Evolutionary conservation across 129 eudicot species (phyloP).

Genomic region (Chrysanthemum seticuspe): DNA sequence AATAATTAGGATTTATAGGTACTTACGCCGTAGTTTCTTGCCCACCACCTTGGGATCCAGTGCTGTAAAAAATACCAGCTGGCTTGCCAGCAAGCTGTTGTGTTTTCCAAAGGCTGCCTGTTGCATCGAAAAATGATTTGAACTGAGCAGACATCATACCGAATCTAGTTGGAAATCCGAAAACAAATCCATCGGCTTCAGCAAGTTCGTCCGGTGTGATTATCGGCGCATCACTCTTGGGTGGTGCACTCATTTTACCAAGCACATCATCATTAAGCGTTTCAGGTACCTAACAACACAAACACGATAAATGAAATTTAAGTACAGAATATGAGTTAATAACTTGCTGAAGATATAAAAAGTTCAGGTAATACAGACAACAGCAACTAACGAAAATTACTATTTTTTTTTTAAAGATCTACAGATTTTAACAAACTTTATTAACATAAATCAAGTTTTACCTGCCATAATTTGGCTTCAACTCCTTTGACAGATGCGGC

Average conservation of each 20-base stretch:
- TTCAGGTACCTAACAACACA: conserved; percentile 63
- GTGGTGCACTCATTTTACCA: conserved; percentile 82
- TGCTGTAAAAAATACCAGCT: conserved; percentile 84
- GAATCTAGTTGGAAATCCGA: conserved; percentile 89
- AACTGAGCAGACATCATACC: conserved; percentile 93
- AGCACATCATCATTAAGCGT: conserved; percentile 71
- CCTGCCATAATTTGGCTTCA: conserved; percentile 92
- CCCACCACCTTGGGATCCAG: conserved; percentile 95
- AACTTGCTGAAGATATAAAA: not conserved
- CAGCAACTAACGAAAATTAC: not conserved
- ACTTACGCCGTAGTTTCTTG: conserved; percentile 88
- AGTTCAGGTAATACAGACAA: conserved; percentile 1
- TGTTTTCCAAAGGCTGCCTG: conserved; percentile 85
- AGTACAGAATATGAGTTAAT: not conserved
- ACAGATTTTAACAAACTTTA: too few relatives aligned
- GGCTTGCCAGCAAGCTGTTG: conserved; percentile 95
- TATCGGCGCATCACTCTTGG: conserved; percentile 68
- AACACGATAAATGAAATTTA: not conserved
- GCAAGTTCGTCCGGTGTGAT: conserved; percentile 69
- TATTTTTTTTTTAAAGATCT: too few relatives aligned
- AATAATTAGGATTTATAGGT: not conserved
- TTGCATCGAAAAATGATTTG: conserved; percentile 83
- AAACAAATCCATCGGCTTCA: conserved; percentile 87
- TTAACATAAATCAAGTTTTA: not conserved
- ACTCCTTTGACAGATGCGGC: conserved; percentile 90